phyloP scores from a whole-genome alignment of 2,329 filamentous ascomycete species.

The Sarocladium strictum region DNA sequence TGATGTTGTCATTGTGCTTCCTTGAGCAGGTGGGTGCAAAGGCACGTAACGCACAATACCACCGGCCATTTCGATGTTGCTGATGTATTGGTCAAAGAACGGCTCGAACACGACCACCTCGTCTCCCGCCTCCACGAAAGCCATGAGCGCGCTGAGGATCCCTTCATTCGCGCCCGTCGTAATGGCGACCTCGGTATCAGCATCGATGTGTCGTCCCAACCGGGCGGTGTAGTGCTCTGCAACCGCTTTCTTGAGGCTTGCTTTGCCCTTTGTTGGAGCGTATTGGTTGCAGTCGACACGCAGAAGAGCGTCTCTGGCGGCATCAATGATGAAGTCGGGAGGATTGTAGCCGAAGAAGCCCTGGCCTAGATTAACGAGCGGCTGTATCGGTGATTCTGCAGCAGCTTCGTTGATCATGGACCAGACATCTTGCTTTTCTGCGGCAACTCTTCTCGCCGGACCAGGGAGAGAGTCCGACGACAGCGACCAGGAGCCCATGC shows the following conservation, averaged over 20 bases:
- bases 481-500: no score
- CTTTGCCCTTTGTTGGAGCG: slow-evolving; percentile 88
- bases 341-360: slow-evolving; percentile 83
- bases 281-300: slow-evolving; percentile 98
- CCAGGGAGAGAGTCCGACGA: no score
- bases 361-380: slow-evolving; percentile 41
- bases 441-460: no score
- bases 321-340: slow-evolving; percentile 81
- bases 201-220: slow-evolving; percentile 76
- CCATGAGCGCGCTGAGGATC: slow-evolving; percentile 98
- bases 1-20: slow-evolving; percentile 71
- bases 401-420: slow-evolving; percentile 63
- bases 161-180: slow-evolving; percentile 86
- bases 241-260: slow-evolving; percentile 85
- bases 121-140: slow-evolving; percentile 86
- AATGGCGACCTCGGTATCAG: slow-evolving; percentile 89
- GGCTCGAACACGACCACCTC: slow-evolving; percentile 98
- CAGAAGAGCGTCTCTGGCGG: slow-evolving; percentile 84
- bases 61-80: slow-evolving; percentile 97
- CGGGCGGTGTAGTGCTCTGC: slow-evolving; percentile 85
- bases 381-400: slow-evolving; percentile 48
- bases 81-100: slow-evolving; percentile 98
- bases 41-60: slow-evolving; percentile 93
- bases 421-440: no score
- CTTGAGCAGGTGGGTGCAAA: slow-evolving; percentile 77